Evolutionary conservation across 2,329 filamentous ascomycete genomes (phyloP).

Genomic region (Waltergamsia citrina): DNA sequence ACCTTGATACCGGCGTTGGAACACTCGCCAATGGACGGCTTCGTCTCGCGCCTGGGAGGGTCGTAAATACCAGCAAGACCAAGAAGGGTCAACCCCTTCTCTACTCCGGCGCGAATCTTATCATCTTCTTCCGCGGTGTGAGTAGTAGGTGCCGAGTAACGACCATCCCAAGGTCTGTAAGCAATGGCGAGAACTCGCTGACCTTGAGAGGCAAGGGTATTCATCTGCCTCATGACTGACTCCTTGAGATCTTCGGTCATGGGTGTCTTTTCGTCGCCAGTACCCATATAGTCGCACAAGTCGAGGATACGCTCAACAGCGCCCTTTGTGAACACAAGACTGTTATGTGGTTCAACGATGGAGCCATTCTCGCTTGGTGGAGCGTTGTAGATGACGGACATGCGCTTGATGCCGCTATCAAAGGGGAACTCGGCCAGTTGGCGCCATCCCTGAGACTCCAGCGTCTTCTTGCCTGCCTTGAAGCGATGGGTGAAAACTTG

Average conservation of each 20-base stretch:
- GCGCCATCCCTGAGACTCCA: conserved; percentile 47
- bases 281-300: conserved; percentile 39
- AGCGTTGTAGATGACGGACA: conserved; percentile 63
- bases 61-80: conserved; percentile 85
- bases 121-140: conserved; percentile 24
- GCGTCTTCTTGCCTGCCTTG: conserved; percentile 42
- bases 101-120: conserved; percentile 49
- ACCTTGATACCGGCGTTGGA: conserved; percentile 67
- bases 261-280: conserved; percentile 27
- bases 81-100: conserved; percentile 60
- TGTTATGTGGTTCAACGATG: conserved; percentile 28
- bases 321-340: conserved; percentile 51
- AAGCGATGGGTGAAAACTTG: conserved; percentile 69
- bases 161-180: conserved; percentile 49
- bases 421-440: conserved; percentile 68
- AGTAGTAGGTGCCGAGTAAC: conserved; percentile 25
- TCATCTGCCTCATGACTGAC: conserved; percentile 42
- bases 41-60: conserved; percentile 74
- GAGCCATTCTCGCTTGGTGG: conserved; percentile 27
- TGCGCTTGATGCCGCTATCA: conserved; percentile 68
- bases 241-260: conserved; percentile 43
- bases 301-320: conserved; percentile 53
- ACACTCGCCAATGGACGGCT: conserved; percentile 59
- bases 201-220: conserved; percentile 53
- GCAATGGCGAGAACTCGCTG: conserved; percentile 65